These are phyloP conservation scores for Zoysia japonica DNA, from an alignment of 176 grass and related monocot genomes.

Conservation along the genomic window DNA sequence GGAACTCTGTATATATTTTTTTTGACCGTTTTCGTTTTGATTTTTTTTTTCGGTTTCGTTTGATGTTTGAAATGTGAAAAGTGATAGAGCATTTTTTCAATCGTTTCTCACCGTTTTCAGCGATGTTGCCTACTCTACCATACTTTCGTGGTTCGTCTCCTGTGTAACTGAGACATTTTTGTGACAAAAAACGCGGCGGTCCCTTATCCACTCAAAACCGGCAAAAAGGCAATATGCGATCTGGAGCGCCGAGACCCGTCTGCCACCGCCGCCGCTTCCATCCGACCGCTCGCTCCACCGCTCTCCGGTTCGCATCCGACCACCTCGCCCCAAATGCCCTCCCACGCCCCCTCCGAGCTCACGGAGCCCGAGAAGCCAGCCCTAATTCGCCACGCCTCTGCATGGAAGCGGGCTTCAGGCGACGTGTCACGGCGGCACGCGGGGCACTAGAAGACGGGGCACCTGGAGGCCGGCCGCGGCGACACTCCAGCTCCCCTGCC, in stretches of 20 bases:
- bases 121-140: no score
- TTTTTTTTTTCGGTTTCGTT: no score
- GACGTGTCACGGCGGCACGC: slow-evolving; percentile 43
- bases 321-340: neutral
- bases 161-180: no score
- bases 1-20: no score
- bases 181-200: no score
- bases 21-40: no score
- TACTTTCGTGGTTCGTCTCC: no score
- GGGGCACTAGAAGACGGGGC: neutral
- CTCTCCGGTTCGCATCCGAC: neutral
- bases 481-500: slow-evolving; percentile 26
- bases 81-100: no score
- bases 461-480: slow-evolving; percentile 37
- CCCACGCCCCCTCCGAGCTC: neutral
- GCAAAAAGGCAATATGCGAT: neutral
- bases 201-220: neutral
- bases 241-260: neutral
- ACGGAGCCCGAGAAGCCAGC: slow-evolving; percentile 11
- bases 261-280: neutral
- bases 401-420: slow-evolving; percentile 32
- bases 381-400: neutral
- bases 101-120: no score
- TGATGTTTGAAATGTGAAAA: no score
- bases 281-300: neutral